Base-by-base conservation (phyloP, 805 yeast genomes). In the Suhomyces faveliae region DNA sequence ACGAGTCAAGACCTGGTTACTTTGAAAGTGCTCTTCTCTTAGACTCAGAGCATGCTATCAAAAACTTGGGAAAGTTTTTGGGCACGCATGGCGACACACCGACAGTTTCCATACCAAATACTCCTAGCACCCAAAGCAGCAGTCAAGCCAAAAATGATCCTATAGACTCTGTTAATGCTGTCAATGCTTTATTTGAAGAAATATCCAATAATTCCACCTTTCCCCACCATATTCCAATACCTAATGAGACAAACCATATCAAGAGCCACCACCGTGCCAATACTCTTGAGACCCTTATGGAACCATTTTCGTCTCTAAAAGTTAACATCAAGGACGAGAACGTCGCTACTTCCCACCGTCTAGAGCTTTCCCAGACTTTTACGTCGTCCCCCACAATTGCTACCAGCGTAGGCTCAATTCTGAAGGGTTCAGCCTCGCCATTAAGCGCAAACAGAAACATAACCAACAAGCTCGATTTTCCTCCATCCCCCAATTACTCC, bases 1-100 rank as follows among this genome's bases (percentile, higher is more conserved):
- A 81, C 58, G 85, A 83, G 39, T 79, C 84, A 3, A 61, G 77
- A 45, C 85, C 86, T 0, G 85, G 85, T 0, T 78, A 81, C 47
- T 79, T 81, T 62, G 86, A 81, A 62, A 71, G 79, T 17, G 76
- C 85, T 25, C 58, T 80, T 55, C 61, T 81, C 23, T 64, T 80
- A 44, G 84, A 79, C 52, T 66, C 74, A 2, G 80, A 76, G 51
- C 67, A 69, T 20, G 78, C 83, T 0, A 66, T 68, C 45, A 62
- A 71, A 54, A 66, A 66, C 37, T 66, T 78, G 46, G 73, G 74
- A 48, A 72, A 69, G 46, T 77, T 54, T 51, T 64, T 65, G 13
- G 29, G 23, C 2, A 33, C 21, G 12, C 21, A 15, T 6, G 21
- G 37, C n/a, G 37, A 33, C 12, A 17, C 21, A 3, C 37, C 37